Conservation (phyloP, 495 filamentous ascomycete species). For the Aspergillus sparsus region DNA sequence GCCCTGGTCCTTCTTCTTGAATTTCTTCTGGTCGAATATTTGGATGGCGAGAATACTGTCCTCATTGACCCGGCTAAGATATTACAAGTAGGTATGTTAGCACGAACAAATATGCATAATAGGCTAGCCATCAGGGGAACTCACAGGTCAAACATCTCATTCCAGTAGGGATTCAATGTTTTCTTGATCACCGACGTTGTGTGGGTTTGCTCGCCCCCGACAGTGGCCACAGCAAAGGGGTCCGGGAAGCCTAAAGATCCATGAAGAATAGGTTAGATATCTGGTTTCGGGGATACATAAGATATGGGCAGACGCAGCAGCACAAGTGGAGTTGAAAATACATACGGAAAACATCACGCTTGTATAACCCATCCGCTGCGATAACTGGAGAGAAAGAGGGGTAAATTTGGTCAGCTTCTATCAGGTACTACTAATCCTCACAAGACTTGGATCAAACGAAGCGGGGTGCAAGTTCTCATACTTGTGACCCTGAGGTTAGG, state of each 20-base stretch:
- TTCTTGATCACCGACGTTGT: conserved; percentile 95
- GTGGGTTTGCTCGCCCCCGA: conserved; percentile 94
- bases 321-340: background rate
- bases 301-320: conserved; percentile 9
- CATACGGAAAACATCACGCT: conserved; percentile 95
- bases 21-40: conserved; percentile 99
- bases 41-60: conserved; percentile 96
- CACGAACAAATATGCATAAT: background rate
- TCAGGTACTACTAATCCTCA: conserved; percentile 12
- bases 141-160: conserved; percentile 96
- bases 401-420: conserved; percentile 23
- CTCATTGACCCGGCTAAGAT: conserved; percentile 74
- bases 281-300: background rate
- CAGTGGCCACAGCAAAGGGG: conserved; percentile 95
- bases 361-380: conserved; percentile 96
- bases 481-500: conserved; percentile 67
- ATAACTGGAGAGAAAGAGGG: conserved; percentile 63
- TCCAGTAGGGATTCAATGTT: conserved; percentile 98
- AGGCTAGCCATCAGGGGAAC: background rate
- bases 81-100: too few relatives aligned
- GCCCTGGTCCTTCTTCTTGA: conserved; percentile 99
- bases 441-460: background rate
- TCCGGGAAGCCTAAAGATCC: conserved; percentile 79
- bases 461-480: conserved; percentile 39
- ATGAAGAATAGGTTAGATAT: conserved; percentile 26